Evolutionary conservation across 306 rosid genomes (phyloP).

Genomic region (Geum urbanum): DNA sequence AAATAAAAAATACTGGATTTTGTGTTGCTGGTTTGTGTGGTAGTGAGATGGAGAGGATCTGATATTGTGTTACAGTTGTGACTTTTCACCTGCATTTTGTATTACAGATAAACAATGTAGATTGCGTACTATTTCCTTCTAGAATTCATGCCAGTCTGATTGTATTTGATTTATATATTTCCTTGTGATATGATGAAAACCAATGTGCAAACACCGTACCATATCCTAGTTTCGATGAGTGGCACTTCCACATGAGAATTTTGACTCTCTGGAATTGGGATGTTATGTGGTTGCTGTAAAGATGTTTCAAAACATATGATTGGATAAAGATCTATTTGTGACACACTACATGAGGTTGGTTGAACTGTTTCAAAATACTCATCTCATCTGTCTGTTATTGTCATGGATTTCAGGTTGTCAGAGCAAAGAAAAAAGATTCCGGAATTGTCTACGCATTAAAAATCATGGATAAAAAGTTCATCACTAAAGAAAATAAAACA

Average conservation of each 20-base stretch:
- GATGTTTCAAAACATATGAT: constrained; percentile 5
- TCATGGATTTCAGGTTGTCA: constrained; percentile 63
- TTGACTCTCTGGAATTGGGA: neutral
- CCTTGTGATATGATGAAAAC: neutral
- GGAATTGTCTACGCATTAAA: constrained; percentile 89
- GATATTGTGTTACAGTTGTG: neutral
- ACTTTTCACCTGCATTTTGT: neutral
- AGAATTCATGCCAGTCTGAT: neutral
- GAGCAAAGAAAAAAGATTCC: constrained; percentile 95
- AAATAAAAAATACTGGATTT: neutral
- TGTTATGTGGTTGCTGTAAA: constrained; percentile 4
- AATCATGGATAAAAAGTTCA: constrained; percentile 97
- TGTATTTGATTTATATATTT: neutral
- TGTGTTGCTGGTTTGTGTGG: neutral
- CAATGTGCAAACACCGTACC: neutral
- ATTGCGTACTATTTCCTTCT: neutral
- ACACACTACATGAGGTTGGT: neutral
- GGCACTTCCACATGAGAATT: constrained; percentile 5
- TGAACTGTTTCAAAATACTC: constrained; percentile 11
- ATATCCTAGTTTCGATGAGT: neutral
- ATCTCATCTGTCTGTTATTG: constrained; percentile 10
- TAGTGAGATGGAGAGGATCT: neutral
- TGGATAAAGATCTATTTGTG: neutral
- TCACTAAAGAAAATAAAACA: constrained; percentile 94
- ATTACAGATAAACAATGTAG: neutral